Evolutionary conservation across 1,284 basidiomycete genomes (phyloP), one percentile per base, ranked within the genome.

Genomic region (Trichosporon faecale): DNA sequence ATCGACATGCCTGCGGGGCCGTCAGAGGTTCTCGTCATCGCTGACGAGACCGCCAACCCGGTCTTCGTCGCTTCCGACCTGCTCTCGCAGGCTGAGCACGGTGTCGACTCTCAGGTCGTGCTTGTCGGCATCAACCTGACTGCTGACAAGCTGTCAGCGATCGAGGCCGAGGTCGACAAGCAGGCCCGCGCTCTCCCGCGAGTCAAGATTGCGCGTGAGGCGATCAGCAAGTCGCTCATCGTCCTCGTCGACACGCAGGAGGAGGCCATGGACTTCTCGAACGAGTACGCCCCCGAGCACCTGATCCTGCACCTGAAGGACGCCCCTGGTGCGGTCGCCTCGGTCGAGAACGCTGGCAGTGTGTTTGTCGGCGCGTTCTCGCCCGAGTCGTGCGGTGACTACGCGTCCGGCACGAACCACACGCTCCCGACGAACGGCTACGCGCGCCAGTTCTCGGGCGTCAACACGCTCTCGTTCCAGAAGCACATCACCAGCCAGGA

Each of bases 1-100:
- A 99, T 99, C 79, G 97, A 99, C 84, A 99, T 99, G 94, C 97
- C 97, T 46, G 97, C 97, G 25, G 97, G 97, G 7, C 97, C 97
- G 14, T 95, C 93, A 8, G 95, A 98, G 84, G 95, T 98, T 33
- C 85, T 98, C 76, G 95, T 98, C 70, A 93, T 99, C 73, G 95
- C 95, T 40, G 97, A 99, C 82, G 85, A 89, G 70, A 90, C 91
- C 2, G 90, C 91, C 73, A 90, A 93, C 78, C 90, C 96, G 0
- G 89, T 90, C 2, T 98, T 97, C 76, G 94, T 99, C 49, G 97
- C 97, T 14, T 94, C 95, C 3, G 97, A 99, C 81, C 88, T 99
- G 27, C 88, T 99, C 29, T 96, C 94, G 3, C 97, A 99, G 85
- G 97, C 97, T 16, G 95, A 99, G 82, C 97, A 99, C 81, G 97